Evolutionary conservation across 106 monocot species (phyloP).

Genomic region (Hemerocallis citrina): DNA sequence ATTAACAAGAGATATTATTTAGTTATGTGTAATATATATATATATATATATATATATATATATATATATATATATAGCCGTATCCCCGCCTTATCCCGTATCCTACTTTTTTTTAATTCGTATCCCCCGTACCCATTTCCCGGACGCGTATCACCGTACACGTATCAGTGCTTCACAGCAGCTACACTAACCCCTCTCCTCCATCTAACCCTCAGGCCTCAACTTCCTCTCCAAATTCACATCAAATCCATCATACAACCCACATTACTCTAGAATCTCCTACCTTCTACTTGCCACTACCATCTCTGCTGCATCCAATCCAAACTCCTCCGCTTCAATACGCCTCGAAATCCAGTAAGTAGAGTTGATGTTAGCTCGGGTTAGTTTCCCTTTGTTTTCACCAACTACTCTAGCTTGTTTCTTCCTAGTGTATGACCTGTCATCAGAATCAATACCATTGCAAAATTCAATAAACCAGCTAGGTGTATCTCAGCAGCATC

Average conservation of each 20-base stretch:
- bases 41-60: too few relatives aligned
- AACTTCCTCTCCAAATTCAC: slow-evolving; percentile 51
- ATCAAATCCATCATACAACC: slow-evolving; percentile 65
- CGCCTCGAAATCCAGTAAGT: slow-evolving; percentile 47
- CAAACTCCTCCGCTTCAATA: slow-evolving; percentile 64
- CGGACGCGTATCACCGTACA: too few relatives aligned
- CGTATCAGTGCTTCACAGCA: too few relatives aligned
- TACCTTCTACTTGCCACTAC: slow-evolving; percentile 67
- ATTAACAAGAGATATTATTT: too few relatives aligned
- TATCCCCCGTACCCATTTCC: too few relatives aligned
- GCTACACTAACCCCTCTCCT: slow-evolving; percentile 45
- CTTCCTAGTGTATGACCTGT: slow-evolving; percentile 71
- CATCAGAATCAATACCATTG: slow-evolving; percentile 68
- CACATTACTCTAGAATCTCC: slow-evolving; percentile 79
- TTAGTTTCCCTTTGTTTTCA: slow-evolving; percentile 47
- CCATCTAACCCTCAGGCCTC: slow-evolving; percentile 37
- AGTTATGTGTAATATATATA: too few relatives aligned
- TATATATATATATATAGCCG: too few relatives aligned
- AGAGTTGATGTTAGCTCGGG: slow-evolving; percentile 31
- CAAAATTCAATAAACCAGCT: slow-evolving; percentile 38
- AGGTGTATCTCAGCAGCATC: slow-evolving; percentile 47
- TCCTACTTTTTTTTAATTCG: too few relatives aligned
- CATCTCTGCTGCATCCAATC: slow-evolving; percentile 58
- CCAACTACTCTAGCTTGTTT: slow-evolving; percentile 73
- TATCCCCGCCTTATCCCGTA: too few relatives aligned